These are phyloP conservation scores for Amanita rubescens DNA, from an alignment of 768 basidiomycete genomes.

Conservation along the genomic window DNA sequence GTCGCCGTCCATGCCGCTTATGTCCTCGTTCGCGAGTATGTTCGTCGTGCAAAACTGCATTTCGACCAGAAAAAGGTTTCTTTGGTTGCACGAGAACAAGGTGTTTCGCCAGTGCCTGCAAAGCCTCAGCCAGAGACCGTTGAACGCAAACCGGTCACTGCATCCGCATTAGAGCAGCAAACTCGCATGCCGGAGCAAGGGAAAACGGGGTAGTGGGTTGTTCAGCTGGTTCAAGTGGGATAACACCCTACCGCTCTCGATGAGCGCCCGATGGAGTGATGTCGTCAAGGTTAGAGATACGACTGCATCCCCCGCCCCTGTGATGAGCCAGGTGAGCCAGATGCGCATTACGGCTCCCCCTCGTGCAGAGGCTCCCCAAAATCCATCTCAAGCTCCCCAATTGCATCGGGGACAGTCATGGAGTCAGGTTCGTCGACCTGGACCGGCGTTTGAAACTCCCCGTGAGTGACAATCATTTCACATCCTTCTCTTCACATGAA, in stretches of 20 bases:
- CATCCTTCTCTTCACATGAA: slow-evolving; percentile 4
- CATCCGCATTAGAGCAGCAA: slow-evolving; percentile 14
- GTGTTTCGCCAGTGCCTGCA: slow-evolving; percentile 15
- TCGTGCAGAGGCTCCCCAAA: slow-evolving; percentile 9
- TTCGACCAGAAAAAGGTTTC: slow-evolving; percentile 10
- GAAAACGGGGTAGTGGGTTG: slow-evolving; percentile 4
- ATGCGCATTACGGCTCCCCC: slow-evolving; percentile 9
- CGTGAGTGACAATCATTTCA: slow-evolving; percentile 18
- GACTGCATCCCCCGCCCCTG: background rate
- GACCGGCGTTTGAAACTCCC: slow-evolving; percentile 26
- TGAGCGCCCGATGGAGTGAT: background rate
- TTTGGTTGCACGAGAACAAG: slow-evolving; percentile 9
- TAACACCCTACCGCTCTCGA: slow-evolving; percentile 1
- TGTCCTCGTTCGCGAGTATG: slow-evolving; percentile 8
- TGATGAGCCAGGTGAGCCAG: too few species aligned
- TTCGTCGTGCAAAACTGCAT: slow-evolving; percentile 7
- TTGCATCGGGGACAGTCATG: slow-evolving; percentile 11
- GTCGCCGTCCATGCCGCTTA: slow-evolving; percentile 7
- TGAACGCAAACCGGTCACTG: slow-evolving; percentile 1
- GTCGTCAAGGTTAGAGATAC: background rate
- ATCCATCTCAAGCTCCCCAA: slow-evolving; percentile 11
- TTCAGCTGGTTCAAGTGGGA: slow-evolving; percentile 9
- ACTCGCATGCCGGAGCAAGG: slow-evolving; percentile 9
- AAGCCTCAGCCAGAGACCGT: slow-evolving; percentile 13
- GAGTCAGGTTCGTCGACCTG: slow-evolving; percentile 18